phyloP scores from a whole-genome alignment of 2,329 filamentous ascomycete species.

The Fusarium keratoplasticum region DNA sequence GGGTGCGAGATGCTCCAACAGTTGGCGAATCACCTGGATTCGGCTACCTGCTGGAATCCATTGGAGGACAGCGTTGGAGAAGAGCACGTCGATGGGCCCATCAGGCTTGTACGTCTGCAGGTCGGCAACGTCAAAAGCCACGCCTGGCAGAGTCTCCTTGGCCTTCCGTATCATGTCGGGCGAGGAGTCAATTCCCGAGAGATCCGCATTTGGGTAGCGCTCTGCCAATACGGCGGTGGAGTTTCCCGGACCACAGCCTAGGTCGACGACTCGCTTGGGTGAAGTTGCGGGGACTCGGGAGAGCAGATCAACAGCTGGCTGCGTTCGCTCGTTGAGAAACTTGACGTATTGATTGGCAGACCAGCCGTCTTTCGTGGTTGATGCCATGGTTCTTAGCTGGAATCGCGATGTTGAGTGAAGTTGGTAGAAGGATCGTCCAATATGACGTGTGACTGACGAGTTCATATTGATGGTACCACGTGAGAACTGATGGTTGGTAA shows the following conservation, averaged over 20 bases:
- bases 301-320: conserved; percentile 65
- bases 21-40: conserved; percentile 55
- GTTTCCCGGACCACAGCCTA: conserved; percentile 72
- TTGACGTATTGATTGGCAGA: conserved; percentile 68
- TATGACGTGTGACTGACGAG: conserved; percentile 12
- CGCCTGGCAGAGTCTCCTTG: conserved; percentile 50
- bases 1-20: conserved; percentile 54
- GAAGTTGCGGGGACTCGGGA: conserved; percentile 55
- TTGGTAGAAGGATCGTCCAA: neutral
- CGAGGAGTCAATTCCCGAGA: conserved; percentile 66
- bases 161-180: conserved; percentile 67
- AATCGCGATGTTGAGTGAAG: neutral
- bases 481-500: neutral
- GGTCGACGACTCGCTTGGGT: conserved; percentile 62
- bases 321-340: conserved; percentile 64
- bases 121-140: conserved; percentile 61
- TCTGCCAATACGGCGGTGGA: conserved; percentile 62
- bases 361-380: conserved; percentile 52
- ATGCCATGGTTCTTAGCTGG: conserved; percentile 14
- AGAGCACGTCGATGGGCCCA: conserved; percentile 56
- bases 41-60: conserved; percentile 62
- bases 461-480: neutral
- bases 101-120: conserved; percentile 54
- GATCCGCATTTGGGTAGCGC: conserved; percentile 58
- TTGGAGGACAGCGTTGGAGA: conserved; percentile 70